Base-by-base conservation (phyloP, 345 rosid species). In the Heritiera fomes region DNA sequence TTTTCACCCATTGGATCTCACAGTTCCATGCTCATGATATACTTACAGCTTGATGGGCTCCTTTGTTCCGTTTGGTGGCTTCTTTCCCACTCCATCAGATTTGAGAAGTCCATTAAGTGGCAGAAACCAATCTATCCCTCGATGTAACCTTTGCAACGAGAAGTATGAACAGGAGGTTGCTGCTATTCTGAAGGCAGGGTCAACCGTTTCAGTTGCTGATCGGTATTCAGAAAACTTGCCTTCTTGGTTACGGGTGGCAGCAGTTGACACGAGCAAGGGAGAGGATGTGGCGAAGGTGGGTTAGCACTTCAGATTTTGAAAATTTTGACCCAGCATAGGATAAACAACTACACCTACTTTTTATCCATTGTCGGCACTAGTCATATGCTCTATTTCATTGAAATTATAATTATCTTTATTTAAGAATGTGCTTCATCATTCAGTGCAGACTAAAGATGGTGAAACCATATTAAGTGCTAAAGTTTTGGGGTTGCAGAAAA, bases 51-150 rank as follows among this genome's bases (percentile, higher is more conserved):
- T 90, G 83, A 83, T 90, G 93, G 90, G 87, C 71, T 92, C 97
- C 0, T 90, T 90, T 78, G 90, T 92, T 34, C 97, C 97, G n/a
- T 85, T 92, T 82, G 91, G 93, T 78, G 94, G 97, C 46, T 89
- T 90, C 82, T 90, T 92, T 82, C 77, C 94, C n/a, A 71, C 85
- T 18, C 80, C 90, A 2, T 81, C 87, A 18, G 94, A 89, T 81
- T 83, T 82, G 75, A 85, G 73, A 69, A 79, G 45, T 67, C 84
- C 90, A 34, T 78, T 78, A 18, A 83, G 80, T 77, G 81, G 47
- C 81, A 71, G 53, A 60, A 82, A 58, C 34, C 91, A 85, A 65
- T 41, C 77, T 28, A 17, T 76, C 32, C 71, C 87, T 56, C 87
- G 87, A 7, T 90, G 91, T 80, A 85, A 85, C 72, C 87, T 89